These are phyloP conservation scores for Thelephora terrestris DNA, from an alignment of 1,284 basidiomycete genomes.

Conservation along the genomic window DNA sequence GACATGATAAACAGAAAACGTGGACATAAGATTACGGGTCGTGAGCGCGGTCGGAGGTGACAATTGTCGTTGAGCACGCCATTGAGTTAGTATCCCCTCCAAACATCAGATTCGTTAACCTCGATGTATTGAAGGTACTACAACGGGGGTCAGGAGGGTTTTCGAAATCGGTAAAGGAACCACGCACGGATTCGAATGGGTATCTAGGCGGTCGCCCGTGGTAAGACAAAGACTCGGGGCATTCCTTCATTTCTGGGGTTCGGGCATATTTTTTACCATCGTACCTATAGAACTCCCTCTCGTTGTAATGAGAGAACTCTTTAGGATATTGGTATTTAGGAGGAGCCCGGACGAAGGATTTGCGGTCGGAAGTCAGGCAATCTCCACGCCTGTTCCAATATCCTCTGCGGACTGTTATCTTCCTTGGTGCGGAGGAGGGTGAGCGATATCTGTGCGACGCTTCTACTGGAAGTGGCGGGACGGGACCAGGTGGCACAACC, in stretches of 20 bases:
- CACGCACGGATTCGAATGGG: slow-evolving; percentile 49
- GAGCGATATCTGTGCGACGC: neutral
- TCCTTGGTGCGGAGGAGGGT: slow-evolving; percentile 6
- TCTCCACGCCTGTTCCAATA: slow-evolving; percentile 65
- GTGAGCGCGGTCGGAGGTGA: too few species aligned
- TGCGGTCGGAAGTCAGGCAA: slow-evolving; percentile 36
- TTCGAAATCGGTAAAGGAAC: neutral
- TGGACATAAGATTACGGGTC: too few species aligned
- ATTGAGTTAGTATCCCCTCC: too few species aligned
- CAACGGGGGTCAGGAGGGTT: slow-evolving; percentile 3
- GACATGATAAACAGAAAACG: too few species aligned
- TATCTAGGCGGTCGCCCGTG: slow-evolving; percentile 39
- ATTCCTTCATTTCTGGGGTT: slow-evolving; percentile 36
- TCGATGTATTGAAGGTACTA: slow-evolving; percentile 25
- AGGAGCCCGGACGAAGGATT: slow-evolving; percentile 56
- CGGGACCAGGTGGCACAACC: neutral
- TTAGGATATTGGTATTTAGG: slow-evolving; percentile 36
- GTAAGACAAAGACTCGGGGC: slow-evolving; percentile 45
- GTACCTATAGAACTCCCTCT: slow-evolving; percentile 44
- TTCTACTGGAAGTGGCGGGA: neutral
- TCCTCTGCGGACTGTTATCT: slow-evolving; percentile 32
- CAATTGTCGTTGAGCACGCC: too few species aligned
- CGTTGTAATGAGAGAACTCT: slow-evolving; percentile 50
- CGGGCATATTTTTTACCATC: slow-evolving; percentile 30
- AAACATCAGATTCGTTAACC: slow-evolving; percentile 4